Base-by-base conservation (phyloP, 495 filamentous ascomycete genomes). In the Aspergillus cavernicola region DNA sequence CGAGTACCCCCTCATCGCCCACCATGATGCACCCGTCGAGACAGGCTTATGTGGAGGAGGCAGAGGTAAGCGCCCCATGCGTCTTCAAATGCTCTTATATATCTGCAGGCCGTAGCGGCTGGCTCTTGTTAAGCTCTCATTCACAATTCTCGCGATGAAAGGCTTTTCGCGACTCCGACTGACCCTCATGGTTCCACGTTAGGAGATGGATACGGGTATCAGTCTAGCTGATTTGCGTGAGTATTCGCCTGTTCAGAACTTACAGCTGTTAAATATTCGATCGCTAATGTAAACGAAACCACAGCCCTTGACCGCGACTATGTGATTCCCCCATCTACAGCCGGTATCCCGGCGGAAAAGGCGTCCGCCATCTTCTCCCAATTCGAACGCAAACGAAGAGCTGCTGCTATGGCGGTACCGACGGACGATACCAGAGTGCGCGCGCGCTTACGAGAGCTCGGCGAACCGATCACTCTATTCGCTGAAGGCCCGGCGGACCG, bases 21-120 rank as follows among this genome's bases (percentile, higher is more conserved):
- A 81, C 66, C 51, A 83, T 83, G 82, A 91, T 97, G 77, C 93
- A 97, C 74, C 93, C 93, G 33, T 80, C 93, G 60, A 80, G 93
- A 58, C 87, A 92, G 67, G 92, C 93, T n/a, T 96, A 95, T 71
- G 90, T 97, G 56, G 93, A 97, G 77, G 93, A 96, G 61, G 84
- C 75, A 18, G 82, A 88, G 76, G 88, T 90, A 81, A 80, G 85
- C 40, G 58, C 37, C 55, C 39, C 19, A 26, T 26, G 18, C 35
- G 2, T 38, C 32, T 22, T 11, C 9, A 18, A 9, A 18, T 6
- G 1, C 10, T 8, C 20, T 9, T 16, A 19, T 12, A 5, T 33
- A 13, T 9, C 20, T 41, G 2, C n/a, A n/a, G n/a, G n/a, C n/a
- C n/a, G n/a, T n/a, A n/a, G n/a, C n/a, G 23, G 13, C 39, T 31